These are phyloP conservation scores for Shiraia sp. DNA, from an alignment of 2,329 filamentous ascomycete species.

Conservation along the genomic window DNA sequence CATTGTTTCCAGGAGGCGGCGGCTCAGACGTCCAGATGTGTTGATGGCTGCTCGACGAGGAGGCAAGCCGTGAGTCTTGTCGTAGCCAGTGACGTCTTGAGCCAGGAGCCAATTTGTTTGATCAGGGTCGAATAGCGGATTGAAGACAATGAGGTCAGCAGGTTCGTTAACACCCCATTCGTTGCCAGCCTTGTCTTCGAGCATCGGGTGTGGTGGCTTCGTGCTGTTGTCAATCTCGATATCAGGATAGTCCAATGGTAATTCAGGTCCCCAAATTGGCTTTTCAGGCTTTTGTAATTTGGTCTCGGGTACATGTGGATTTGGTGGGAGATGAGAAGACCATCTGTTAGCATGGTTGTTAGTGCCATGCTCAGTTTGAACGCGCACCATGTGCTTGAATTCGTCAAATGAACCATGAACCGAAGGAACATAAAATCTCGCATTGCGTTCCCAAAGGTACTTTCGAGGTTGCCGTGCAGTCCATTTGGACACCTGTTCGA, in stretches of 20 bases:
- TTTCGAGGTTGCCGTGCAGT: conserved; percentile 68
- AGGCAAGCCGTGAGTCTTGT: conserved; percentile 57
- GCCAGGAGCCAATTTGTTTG: conserved; percentile 74
- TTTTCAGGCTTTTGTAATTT: conserved; percentile 47
- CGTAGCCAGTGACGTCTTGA: conserved; percentile 72
- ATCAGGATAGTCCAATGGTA: conserved; percentile 47
- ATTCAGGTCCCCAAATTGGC: conserved; percentile 55
- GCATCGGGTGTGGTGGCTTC: conserved; percentile 60
- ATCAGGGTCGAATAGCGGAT: conserved; percentile 74
- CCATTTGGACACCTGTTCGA: conserved; percentile 69
- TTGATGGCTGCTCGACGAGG: conserved; percentile 73
- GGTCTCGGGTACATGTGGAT: conserved; percentile 49
- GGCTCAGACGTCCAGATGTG: conserved; percentile 69
- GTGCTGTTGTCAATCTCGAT: conserved; percentile 59
- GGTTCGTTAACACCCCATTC: conserved; percentile 71
- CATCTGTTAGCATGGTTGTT: conserved; percentile 51
- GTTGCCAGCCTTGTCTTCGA: conserved; percentile 53
- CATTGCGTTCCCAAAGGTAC: conserved; percentile 76
- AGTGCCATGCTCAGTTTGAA: conserved; percentile 61
- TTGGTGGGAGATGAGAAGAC: conserved; percentile 43
- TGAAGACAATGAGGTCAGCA: conserved; percentile 76
- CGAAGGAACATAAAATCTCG: conserved; percentile 75
- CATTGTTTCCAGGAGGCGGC: conserved; percentile 70
- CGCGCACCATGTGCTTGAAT: conserved; percentile 67
- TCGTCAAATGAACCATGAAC: conserved; percentile 73